Percentiles rank a stretch among this genome's conserved stretches.
These are phyloP conservation scores for Baorangia bicolor DNA, from an alignment of 768 basidiomycete genomes.

Conservation along the genomic window DNA sequence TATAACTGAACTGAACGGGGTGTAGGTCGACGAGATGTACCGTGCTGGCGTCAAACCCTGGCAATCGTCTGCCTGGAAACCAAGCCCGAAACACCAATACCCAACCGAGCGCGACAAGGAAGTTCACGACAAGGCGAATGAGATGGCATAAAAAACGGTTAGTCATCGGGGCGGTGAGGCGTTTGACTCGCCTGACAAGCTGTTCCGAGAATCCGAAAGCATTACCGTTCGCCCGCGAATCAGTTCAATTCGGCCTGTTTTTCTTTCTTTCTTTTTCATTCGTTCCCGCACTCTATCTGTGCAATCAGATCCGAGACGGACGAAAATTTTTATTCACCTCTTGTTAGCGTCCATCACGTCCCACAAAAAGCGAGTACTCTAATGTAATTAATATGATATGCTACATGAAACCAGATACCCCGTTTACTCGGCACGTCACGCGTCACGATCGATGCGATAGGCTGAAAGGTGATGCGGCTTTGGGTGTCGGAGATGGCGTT, in stretches of 20 bases:
- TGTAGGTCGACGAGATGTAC: conserved; percentile 71
- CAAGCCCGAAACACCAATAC: conserved; percentile 37
- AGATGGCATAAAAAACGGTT: background rate
- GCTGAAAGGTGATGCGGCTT: conserved; percentile 12
- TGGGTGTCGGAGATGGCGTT: conserved; percentile 45
- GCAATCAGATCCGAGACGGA: background rate
- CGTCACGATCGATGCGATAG: conserved; percentile 10
- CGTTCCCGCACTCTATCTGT: background rate
- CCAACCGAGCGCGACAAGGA: background rate
- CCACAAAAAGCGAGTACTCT: background rate
- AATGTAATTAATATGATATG: background rate
- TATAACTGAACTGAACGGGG: background rate
- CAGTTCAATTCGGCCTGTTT: background rate
- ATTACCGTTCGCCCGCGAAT: background rate
- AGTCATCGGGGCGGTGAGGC: background rate
- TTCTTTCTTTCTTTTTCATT: too few relatives aligned
- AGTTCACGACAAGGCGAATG: background rate
- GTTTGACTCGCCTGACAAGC: background rate
- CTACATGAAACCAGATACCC: background rate
- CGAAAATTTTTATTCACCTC: too few relatives aligned
- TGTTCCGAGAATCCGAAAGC: background rate
- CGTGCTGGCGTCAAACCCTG: conserved; percentile 62
- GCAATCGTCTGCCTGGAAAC: conserved; percentile 58
- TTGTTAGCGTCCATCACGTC: background rate
- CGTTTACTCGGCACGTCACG: background rate